Evolutionary conservation across 176 grass and related monocot genomes (phyloP).

Genomic region (sorghum (Sorghum bicolor)): DNA sequence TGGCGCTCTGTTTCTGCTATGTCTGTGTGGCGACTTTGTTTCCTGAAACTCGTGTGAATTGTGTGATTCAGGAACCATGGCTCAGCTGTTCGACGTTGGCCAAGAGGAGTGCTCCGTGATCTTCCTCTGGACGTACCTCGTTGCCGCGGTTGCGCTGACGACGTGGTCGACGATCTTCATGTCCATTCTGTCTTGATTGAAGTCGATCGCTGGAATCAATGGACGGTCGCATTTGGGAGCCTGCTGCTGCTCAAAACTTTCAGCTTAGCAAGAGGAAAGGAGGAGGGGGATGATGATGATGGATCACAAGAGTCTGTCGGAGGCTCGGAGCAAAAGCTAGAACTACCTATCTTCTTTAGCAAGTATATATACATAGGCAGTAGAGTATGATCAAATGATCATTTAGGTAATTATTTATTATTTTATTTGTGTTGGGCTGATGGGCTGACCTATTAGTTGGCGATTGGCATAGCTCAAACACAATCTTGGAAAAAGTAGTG

Average conservation of each 20-base stretch:
- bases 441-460: background rate
- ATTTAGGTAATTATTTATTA: background rate
- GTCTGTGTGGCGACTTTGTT: background rate
- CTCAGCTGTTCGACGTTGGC: constrained; percentile 64
- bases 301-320: background rate
- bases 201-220: background rate
- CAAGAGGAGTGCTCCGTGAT: constrained; percentile 84
- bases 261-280: background rate
- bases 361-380: background rate
- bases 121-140: constrained; percentile 66
- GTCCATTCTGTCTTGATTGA: constrained; percentile 54
- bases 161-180: constrained; percentile 79
- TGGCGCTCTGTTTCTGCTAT: background rate
- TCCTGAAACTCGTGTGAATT: background rate
- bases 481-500: background rate
- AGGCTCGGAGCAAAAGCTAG: background rate
- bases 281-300: background rate
- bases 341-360: no score
- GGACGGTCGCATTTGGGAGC: background rate
- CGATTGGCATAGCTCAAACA: background rate
- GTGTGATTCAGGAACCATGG: constrained; percentile 57
- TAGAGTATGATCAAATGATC: background rate
- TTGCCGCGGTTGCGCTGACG: constrained; percentile 56
- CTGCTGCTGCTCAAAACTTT: background rate
- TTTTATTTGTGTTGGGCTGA: background rate